Conservation (phyloP, 139 green algal species). For the Trebouxia sp. region DNA sequence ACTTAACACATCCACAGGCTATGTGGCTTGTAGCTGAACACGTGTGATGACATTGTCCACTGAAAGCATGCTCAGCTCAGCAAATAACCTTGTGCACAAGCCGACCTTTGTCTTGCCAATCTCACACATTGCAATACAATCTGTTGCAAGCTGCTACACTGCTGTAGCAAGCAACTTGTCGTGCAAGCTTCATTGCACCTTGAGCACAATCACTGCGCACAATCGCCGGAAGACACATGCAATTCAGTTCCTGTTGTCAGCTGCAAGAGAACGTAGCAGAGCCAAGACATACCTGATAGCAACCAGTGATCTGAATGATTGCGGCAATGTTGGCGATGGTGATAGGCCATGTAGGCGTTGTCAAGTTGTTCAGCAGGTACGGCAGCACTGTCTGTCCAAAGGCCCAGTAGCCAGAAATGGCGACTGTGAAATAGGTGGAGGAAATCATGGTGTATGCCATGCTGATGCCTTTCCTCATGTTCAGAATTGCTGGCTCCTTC, state of each 20-base stretch:
- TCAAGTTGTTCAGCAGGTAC: conserved; percentile 39
- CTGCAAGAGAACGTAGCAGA: neutral
- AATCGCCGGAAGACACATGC: neutral
- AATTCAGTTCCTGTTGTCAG: neutral
- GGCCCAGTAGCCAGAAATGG: conserved; percentile 48
- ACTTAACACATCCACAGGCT: too few species aligned
- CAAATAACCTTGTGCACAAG: too few species aligned
- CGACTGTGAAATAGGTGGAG: conserved; percentile 33
- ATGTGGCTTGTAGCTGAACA: too few species aligned
- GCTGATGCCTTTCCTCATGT: conserved; percentile 42
- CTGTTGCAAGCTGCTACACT: too few species aligned
- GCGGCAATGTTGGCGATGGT: conserved; percentile 40
- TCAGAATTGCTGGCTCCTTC: conserved; percentile 34
- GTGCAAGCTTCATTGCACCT: too few species aligned
- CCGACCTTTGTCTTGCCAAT: too few species aligned
- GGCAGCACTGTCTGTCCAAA: conserved; percentile 43
- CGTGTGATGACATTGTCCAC: too few species aligned
- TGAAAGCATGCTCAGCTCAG: too few species aligned
- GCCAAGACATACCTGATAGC: conserved; percentile 31
- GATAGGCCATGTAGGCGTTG: conserved; percentile 35
- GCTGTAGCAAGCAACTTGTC: too few species aligned
- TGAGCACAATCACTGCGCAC: too few species aligned
- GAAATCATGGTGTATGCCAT: conserved; percentile 44
- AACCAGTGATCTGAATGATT: conserved; percentile 50
- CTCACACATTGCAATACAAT: too few species aligned